Evolutionary conservation across 2,329 filamentous ascomycete species (phyloP), one percentile per base, ranked within the genome.

Genomic region (Fusarium globosum): DNA sequence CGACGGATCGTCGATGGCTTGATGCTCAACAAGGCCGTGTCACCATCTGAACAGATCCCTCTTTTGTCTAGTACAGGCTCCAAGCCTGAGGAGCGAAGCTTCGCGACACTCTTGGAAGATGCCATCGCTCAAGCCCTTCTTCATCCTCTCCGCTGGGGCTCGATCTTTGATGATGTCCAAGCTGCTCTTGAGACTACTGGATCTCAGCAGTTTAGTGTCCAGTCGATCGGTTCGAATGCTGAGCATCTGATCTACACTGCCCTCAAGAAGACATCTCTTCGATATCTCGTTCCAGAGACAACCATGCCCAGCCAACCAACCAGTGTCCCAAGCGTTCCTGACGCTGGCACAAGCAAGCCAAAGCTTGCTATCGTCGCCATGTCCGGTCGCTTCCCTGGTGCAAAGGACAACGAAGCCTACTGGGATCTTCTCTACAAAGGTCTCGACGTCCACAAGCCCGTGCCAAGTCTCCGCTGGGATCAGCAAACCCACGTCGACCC

Each of bases 381-480:
- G 85, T 88, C 91, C 26, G 90, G 90, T 63, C 86, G 91, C 53
- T 92, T 91, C 78, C 91, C 91, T 0, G 79, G 88, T 58, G 88
- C 90, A 66, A 88, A 87, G 10, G 88, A 85, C 73, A 86, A 87
- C 28, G 89, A 92, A 39, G 85, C 86, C 15, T 88, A 92, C 59
- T 92, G 90, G 90, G 88, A 91, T 63, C 82, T 92, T 4, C 85
- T 93, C 18, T 86, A 89, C 77, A 87, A 90, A 78, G 91, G 91
- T 20, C 84, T 92, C 1, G 90, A 93, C 76, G 90, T 92, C 26
- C 89, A 91, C 76, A 84, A 86, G 68, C 85, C 85, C 62, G 83
- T 90, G 0, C 35, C 90, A 1, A 67, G 61, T 12, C 73, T 76
- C 14, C 73, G 73, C 23, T 76, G 73, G 73, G 73, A 75, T 28